phyloP scores from a whole-genome alignment of 805 yeast species.

The Candida tibetensis region DNA sequence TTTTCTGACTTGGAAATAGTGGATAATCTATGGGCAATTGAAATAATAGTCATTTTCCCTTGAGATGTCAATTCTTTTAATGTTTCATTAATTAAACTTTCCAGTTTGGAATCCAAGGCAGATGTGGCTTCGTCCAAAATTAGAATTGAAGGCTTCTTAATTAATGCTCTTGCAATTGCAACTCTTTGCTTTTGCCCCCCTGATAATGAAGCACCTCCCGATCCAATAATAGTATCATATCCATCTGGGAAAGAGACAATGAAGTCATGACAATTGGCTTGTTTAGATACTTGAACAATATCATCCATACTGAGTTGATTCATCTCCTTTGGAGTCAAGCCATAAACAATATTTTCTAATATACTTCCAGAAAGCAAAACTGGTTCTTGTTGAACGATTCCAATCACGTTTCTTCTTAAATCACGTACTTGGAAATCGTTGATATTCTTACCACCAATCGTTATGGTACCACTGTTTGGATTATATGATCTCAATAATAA shows the following conservation, averaged over 20 bases:
- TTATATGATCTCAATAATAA: conserved; percentile 53
- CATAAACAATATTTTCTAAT: conserved; percentile 54
- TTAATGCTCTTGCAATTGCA: conserved; percentile 72
- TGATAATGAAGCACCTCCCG: conserved; percentile 56
- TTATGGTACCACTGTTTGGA: conserved; percentile 46
- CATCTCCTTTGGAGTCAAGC: conserved; percentile 39
- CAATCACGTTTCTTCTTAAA: conserved; percentile 48
- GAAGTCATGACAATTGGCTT: conserved; percentile 60
- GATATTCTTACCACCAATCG: conserved; percentile 52
- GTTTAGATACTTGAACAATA: conserved; percentile 40
- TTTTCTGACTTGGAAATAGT: conserved; percentile 45
- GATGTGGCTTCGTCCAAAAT: conserved; percentile 71
- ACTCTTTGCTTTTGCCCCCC: conserved; percentile 80
- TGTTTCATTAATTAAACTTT: conserved; percentile 43
- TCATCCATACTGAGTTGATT: conserved; percentile 40
- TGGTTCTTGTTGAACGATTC: conserved; percentile 64
- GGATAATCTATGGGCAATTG: conserved; percentile 45
- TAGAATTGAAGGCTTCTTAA: conserved; percentile 61
- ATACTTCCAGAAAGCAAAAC: conserved; percentile 54
- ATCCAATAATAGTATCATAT: conserved; percentile 55
- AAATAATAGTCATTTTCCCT: conserved; percentile 42
- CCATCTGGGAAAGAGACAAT: conserved; percentile 57
- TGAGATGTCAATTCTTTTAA: conserved; percentile 34
- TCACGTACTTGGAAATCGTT: conserved; percentile 46
- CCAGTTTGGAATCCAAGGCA: conserved; percentile 55